Base-by-base conservation (phyloP, 2,329 filamentous ascomycete species). In the Penicillium sp. region DNA sequence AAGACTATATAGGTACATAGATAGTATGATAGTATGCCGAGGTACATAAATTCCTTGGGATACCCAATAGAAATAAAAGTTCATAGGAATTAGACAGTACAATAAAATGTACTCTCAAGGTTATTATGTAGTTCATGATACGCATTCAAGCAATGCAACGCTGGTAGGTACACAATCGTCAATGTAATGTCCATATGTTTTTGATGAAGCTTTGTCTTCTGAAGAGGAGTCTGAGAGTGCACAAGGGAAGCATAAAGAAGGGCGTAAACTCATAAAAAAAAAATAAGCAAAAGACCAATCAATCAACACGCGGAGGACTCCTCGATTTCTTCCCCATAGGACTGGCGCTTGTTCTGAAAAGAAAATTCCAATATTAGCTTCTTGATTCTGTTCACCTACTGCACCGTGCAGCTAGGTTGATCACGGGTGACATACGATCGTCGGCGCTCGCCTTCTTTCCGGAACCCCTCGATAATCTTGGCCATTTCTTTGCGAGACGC, bases 401-500 rank as follows among this genome's bases (percentile, higher is more conserved):
- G 16, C 31, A 36, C 31, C 21, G 19, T 21, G 21, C 43, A 45
- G n/a, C 33, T n/a, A 10, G 15, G 40, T 29, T 11, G 23, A 23
- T 21, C 15, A 47, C 2, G 33, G 34, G 33, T 21, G 0, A 84
- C 89, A 81, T 79, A 92, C 88, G 89, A 91, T 80, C 88, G 82
- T 71, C 92, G 84, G 65, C 90, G 83, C 75, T 95, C 90, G 23
- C 90, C 93, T 73, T 97, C 92, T 73, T 92, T 92, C 58, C 92
- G 85, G 68, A 95, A 84, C 36, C 82, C 87, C 67, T 97, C 91
- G 63, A 97, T 95, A 38, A 94, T 92, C 70, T 86, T 87, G 62
- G 95, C 76, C 85, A 99, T 97, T 73, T 96, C 91, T 74, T 95
- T 95, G 52, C 94, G 82, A 2, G 90, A 91, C 5, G 87, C 87